A percentile compares a stretch with the other conserved stretches of the same genome.
phyloP scores from a whole-genome alignment of 1,139 yeast genomes.

The Debaryomycetaceae sp. region DNA sequence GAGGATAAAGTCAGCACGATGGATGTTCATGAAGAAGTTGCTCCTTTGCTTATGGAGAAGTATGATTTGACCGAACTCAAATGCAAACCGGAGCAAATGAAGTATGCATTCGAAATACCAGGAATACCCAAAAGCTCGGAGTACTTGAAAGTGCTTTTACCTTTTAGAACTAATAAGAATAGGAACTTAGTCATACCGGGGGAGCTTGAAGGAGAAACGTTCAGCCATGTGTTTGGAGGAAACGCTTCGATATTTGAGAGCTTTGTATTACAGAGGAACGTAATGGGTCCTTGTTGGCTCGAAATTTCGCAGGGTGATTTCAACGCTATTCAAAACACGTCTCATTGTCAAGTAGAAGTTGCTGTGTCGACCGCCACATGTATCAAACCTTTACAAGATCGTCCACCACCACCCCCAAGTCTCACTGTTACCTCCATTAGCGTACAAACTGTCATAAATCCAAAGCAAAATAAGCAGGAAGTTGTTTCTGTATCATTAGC shows the following conservation, averaged over 20 bases:
- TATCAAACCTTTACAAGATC: constrained; percentile 50
- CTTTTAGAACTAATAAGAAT: constrained; percentile 60
- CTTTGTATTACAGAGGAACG: constrained; percentile 74
- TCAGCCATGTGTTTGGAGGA: constrained; percentile 77
- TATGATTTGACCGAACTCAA: constrained; percentile 61
- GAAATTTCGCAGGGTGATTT: constrained; percentile 66
- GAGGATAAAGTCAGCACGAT: constrained; percentile 43
- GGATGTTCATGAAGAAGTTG: constrained; percentile 78
- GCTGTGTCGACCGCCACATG: constrained; percentile 49
- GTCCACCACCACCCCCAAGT: constrained; percentile 51
- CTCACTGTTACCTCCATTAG: constrained; percentile 73
- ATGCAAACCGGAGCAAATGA: constrained; percentile 68
- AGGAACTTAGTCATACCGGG: constrained; percentile 51
- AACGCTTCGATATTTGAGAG: constrained; percentile 75
- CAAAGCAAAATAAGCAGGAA: constrained; percentile 74
- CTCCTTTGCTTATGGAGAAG: constrained; percentile 59
- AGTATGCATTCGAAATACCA: constrained; percentile 85
- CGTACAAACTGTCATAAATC: constrained; percentile 75
- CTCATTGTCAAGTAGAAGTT: constrained; percentile 81
- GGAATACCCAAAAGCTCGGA: constrained; percentile 78
- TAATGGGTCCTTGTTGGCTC: constrained; percentile 99
- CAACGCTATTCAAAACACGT: constrained; percentile 54
- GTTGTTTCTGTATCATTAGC: constrained; percentile 80
- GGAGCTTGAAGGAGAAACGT: constrained; percentile 71
- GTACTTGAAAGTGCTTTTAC: constrained; percentile 75